Base-by-base conservation (phyloP, 495 filamentous ascomycete species). In the Usnea hakonensis region DNA sequence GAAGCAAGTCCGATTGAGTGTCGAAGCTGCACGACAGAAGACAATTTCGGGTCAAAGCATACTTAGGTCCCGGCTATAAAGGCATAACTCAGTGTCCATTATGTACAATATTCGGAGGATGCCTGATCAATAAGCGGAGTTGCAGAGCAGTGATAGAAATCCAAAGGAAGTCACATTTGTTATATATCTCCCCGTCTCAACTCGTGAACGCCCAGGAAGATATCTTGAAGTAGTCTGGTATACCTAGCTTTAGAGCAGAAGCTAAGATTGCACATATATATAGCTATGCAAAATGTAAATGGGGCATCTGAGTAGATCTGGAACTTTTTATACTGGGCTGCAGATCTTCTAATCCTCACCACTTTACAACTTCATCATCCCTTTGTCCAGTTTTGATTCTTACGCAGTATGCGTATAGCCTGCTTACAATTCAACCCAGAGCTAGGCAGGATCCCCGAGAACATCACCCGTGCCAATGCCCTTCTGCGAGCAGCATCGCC, bases 351-450 rank as follows among this genome's bases (percentile, higher is more conserved):
- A 4, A 50, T 50, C 14, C 35, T n/a, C n/a, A n/a, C n/a, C n/a
- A n/a, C n/a, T n/a, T n/a, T n/a, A n/a, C n/a, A n/a, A n/a, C n/a
- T n/a, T n/a, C n/a, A n/a, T n/a, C n/a, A n/a, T n/a, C n/a, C n/a
- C 21, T 50, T 30, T 14, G 9, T 26, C 46, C 46, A 50, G 11
- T 1, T 30, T 30, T 50, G n/a, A n/a, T n/a, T n/a, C n/a, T 19
- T 28, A 28, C 28, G 48, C 40, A 80, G 61, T 57, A 93, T 93
- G 90, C 84, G 81, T 67, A 89, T 95, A 60, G 90, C 83, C 3
- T 89, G 84, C 55, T 78, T 96, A n/a, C 90, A 95, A 72, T 89
- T 92, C 69, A 78, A 81, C 50, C 85, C 90, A 8, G 73, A 82
- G 64, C 75, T 96, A 35, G 67, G 57, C 26, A 44, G 57, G 40